phyloP scores from a whole-genome alignment of 2,329 filamentous ascomycete genomes.

The Juglanconis oblonga region DNA sequence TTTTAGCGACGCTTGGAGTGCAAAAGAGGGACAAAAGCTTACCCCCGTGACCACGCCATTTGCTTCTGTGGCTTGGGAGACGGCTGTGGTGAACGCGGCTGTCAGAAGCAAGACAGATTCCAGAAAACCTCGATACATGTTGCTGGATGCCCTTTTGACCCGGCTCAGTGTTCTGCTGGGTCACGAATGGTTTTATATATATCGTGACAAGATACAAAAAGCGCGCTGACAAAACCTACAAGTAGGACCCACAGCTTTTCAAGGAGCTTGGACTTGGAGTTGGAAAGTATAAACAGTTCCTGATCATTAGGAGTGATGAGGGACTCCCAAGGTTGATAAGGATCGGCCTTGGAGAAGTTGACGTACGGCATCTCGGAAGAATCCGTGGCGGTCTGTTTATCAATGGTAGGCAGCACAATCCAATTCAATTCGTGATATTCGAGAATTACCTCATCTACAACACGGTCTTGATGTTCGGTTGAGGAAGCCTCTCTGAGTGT shows the following conservation, averaged over 20 bases:
- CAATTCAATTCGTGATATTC: not conserved
- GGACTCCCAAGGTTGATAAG: not conserved
- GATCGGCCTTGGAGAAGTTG: not conserved
- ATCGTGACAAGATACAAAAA: not conserved
- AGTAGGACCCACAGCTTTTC: no score
- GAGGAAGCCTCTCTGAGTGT: no score
- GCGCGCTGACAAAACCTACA: no score
- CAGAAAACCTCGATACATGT: not conserved
- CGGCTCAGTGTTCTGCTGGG: no score
- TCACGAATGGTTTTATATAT: not conserved
- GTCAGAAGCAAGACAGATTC: not conserved
- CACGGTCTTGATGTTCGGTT: no score
- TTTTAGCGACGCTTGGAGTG: not conserved
- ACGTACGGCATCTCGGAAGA: not conserved
- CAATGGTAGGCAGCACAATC: not conserved
- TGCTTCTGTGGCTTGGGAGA: not conserved
- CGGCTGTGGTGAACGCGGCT: not conserved
- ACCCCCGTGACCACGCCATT: not conserved
- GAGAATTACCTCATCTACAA: not conserved
- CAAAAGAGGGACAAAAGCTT: not conserved
- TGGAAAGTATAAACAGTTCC: no score
- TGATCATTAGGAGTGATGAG: not conserved
- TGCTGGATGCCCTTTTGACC: not conserved
- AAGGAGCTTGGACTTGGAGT: no score
- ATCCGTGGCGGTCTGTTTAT: not conserved